Base-by-base conservation (phyloP, 2,329 filamentous ascomycete species). In the Camillea tinctor region DNA sequence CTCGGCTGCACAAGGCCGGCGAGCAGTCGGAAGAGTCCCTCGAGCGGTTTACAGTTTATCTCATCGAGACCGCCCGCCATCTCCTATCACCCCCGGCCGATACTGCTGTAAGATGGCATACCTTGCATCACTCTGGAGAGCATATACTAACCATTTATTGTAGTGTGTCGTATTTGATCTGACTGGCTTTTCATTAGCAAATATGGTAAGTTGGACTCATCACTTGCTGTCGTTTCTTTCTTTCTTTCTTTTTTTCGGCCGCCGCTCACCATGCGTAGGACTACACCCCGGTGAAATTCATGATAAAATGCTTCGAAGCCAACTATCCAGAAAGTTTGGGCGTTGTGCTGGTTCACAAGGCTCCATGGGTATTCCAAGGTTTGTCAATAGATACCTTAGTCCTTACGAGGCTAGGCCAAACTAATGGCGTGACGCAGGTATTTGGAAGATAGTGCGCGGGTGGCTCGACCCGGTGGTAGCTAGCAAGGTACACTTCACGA, bases 261-360 rank as follows among this genome's bases (percentile, higher is more conserved):
- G 40, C 74, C 60, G n/a, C 22, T 23, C 17, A 30, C 26, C 36
- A 49, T 15, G 15, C 19, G 13, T 59, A 89, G 87, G 95, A 99
- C 75, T 98, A 98, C 74, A 86, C 91, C 0, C 94, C 95, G 1
- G 92, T 99, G 59, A 99, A 97, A 72, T 99, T 98, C 78, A 97
- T 99, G 90, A 97, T 99, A 76, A 96, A 97, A 76, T 97, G 93
- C 75, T 99, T 99, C 72, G 95, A 99, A 79, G 95, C 95, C 61
- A 98, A 99, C 74, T 99, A 98, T 69, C 95, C 95, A 0, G 95
- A 99, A 75, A 94, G 88, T 53, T 83, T 99, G 1, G 95, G 94
- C 24, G 84, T 90, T 1, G 92, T 98, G 2, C 84, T 98, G 52
- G 92, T 99, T 44, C 95, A 99, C 81, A 97, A 97, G 75, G 88